Evolutionary conservation across 192 early-diverging fungal species (phyloP), one percentile per base, ranked within the genome.

Genomic region (Backusella psychrophila): DNA sequence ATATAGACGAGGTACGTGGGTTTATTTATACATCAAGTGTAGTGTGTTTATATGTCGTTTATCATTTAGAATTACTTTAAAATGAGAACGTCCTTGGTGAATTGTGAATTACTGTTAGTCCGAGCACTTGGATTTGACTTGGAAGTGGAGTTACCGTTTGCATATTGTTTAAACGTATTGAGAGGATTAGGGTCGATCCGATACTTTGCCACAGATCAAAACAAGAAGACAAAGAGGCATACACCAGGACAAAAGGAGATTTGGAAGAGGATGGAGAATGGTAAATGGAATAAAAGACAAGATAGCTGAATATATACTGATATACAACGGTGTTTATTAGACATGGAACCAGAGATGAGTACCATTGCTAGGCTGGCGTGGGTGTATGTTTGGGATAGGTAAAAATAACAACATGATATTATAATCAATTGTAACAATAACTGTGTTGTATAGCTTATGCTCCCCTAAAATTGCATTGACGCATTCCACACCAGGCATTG

Each of bases 81-180:
- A 38, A 80, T 88, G 52, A 80, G 87, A 38, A 78, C 83, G 17
- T 86, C 87, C 9, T 72, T 88, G 1, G 68, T 85, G n/a, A 88
- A 85, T 2, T 83, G 83, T 21, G 87, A 88, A 72, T 34, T 88
- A 38, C 74, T 88, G 73, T 73, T 88, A 14, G 81, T 86, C 19
- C 79, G 87, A 19, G 82, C 85, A 42, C 73, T 88, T 31, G 85
- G 80, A 35, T 88, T 83, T 59, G 80, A 88, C 75, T 63, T 88
- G 56, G 87, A 88, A 72, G 82, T 86, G 0, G 78, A 84, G 14
- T 63, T 88, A 63, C 85, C 85, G 0, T 88, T 88, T 71, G 81
- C 81, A 4, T 85, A 79, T 72, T 84, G 82, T 21, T 75, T 88
- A n/a, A 84, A 85, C 77, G 81, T 86, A 76, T 78, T 85, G 59